Conservation (phyloP, 768 basidiomycete species). For the Tricholoma furcatifolium region DNA sequence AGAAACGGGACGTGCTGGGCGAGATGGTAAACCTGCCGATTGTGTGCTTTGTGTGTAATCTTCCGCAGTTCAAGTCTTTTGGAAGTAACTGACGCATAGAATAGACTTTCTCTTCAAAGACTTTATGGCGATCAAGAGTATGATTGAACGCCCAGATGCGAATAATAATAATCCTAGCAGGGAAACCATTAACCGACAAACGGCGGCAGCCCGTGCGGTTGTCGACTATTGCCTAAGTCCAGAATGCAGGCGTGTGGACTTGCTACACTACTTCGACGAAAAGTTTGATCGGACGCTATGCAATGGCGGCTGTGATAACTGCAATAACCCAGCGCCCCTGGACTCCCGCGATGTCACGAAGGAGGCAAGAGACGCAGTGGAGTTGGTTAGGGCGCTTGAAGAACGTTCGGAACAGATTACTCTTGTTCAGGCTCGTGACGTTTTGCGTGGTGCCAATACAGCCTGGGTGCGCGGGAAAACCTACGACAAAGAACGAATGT, state of each 20-base stretch:
- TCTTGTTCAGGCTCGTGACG: conserved; percentile 52
- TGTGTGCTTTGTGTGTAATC: conserved; percentile 83
- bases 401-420: conserved; percentile 54
- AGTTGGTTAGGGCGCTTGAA: conserved; percentile 50
- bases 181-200: conserved; percentile 67
- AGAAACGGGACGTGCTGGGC: conserved; percentile 95
- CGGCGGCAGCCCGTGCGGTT: conserved; percentile 64
- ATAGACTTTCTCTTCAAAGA: conserved; percentile 71
- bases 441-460: conserved; percentile 64
- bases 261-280: conserved; percentile 91
- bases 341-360: conserved; percentile 59
- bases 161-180: conserved; percentile 35
- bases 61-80: neutral
- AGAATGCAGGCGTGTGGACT: conserved; percentile 83
- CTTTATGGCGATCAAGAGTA: conserved; percentile 47
- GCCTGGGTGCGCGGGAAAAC: conserved; percentile 44
- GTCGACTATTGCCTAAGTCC: conserved; percentile 80
- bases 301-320: conserved; percentile 79
- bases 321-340: conserved; percentile 48
- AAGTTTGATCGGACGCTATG: conserved; percentile 70
- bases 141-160: conserved; percentile 59
- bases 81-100: conserved; percentile 3
- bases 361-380: conserved; percentile 53
- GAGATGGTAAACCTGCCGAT: conserved; percentile 81
- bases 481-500: conserved; percentile 44